Evolutionary conservation across 768 basidiomycete genomes (phyloP), one percentile per base, ranked within the genome.

Genomic region (Pilatotrama ljubarskyi): DNA sequence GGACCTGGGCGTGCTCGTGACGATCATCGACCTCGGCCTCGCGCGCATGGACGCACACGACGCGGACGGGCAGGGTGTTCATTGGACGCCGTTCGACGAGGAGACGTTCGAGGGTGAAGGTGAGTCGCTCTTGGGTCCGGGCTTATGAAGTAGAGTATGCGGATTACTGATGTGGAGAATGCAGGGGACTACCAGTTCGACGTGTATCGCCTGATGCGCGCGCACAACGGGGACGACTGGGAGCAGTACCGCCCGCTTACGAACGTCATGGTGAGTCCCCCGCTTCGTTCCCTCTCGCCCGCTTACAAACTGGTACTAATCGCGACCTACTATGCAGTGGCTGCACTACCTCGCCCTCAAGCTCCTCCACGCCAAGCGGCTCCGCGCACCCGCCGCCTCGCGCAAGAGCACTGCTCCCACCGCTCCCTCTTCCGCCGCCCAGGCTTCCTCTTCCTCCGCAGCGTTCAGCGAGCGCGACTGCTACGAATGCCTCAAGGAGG

Each of bases 81-180:
- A 88, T 56, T 95, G 86, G 83, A 90, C 94, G 1, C 84, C 85
- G 8, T 85, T 97, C 61, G 95, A 97, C 48, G 84, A 88, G 11
- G 93, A 93, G 65, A 82, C 95, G 22, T 98, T 98, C 67, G 88
- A 93, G 76, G 96, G 96, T 29, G 85, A 91, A 77, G 96, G 93
- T 86, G 67, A 68, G 73, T 58, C 20, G 3, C 5, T 36, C 5
- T 1, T 8, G 29, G n/a, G n/a, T n/a, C n/a, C n/a, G n/a, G n/a
- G n/a, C n/a, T n/a, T n/a, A n/a, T n/a, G n/a, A n/a, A n/a, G n/a
- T n/a, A n/a, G n/a, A n/a, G n/a, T n/a, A 17, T 18, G 6, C 11
- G 4, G 20, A 3, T 35, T 26, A 24, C 37, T 47, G 26, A 15
- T 55, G 66, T 18, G 15, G 11, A 8, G 47, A 47, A 14, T 63